A percentile compares a stretch with the other conserved stretches of the same genome.
phyloP scores from a whole-genome alignment of 2,329 filamentous ascomycete species.

The Lasiodiplodia sp. region DNA sequence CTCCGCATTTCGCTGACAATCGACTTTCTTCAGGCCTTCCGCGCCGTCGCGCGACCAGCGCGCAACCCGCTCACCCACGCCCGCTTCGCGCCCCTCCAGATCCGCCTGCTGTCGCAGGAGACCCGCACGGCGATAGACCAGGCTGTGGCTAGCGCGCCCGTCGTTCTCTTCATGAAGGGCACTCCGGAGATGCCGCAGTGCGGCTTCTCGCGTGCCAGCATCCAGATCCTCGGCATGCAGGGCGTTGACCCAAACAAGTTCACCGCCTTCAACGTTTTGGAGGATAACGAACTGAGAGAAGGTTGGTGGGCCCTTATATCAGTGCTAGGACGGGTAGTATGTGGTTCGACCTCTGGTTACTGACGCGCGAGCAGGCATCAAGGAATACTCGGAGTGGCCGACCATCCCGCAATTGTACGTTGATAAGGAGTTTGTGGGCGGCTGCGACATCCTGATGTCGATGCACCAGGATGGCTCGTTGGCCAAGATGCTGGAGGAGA shows the following conservation, averaged over 20 bases:
- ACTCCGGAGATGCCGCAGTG: conserved; percentile 96
- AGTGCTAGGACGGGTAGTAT: not conserved
- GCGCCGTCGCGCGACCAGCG: conserved; percentile 45
- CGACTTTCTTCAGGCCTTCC: conserved; percentile 42
- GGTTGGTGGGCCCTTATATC: conserved; percentile 57
- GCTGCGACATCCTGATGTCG: conserved; percentile 94
- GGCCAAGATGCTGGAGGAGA: conserved; percentile 89
- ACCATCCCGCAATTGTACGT: conserved; percentile 98
- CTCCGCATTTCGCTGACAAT: not conserved
- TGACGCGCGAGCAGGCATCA: conserved; percentile 72
- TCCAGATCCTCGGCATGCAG: conserved; percentile 93
- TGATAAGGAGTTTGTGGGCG: conserved; percentile 93
- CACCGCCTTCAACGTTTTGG: conserved; percentile 96
- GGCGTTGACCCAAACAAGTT: conserved; percentile 96
- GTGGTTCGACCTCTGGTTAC: conserved; percentile 14
- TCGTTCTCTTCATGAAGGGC: conserved; percentile 99
- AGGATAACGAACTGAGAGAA: conserved; percentile 84
- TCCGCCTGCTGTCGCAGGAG: conserved; percentile 79
- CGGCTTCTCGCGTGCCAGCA: conserved; percentile 92
- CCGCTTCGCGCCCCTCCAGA: conserved; percentile 53
- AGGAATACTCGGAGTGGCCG: conserved; percentile 99
- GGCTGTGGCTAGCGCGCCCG: conserved; percentile 84
- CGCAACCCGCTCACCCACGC: conserved; percentile 44
- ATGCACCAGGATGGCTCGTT: conserved; percentile 98
- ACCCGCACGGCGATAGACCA: conserved; percentile 87